A percentile compares a stretch with the other conserved stretches of the same genome.
Evolutionary conservation across 768 basidiomycete genomes (phyloP).

Genomic region (Boletus patriciae): DNA sequence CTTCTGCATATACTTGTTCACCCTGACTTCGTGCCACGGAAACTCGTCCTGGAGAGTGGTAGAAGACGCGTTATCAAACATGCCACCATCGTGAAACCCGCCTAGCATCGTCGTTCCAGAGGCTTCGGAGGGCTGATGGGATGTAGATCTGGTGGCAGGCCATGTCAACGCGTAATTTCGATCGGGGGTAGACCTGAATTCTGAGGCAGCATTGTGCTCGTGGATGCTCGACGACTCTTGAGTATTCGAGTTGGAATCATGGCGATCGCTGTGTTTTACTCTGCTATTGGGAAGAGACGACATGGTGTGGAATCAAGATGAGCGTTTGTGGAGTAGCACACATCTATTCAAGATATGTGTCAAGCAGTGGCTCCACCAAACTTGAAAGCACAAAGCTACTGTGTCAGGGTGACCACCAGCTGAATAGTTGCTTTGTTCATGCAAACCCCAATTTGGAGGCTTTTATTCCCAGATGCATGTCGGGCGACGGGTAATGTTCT

Average conservation of each 20-base stretch:
- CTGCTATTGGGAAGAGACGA: not conserved
- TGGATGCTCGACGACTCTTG: not conserved
- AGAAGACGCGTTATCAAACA: constrained; percentile 13
- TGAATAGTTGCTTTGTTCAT: constrained; percentile 13
- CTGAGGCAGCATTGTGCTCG: not conserved
- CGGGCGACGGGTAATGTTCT: too few species aligned
- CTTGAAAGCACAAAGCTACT: constrained; percentile 17
- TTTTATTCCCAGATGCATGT: not conserved
- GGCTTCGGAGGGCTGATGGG: not conserved
- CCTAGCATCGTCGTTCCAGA: constrained; percentile 3
- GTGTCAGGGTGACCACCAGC: not conserved
- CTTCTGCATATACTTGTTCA: not conserved
- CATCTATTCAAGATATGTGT: not conserved
- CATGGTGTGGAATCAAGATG: constrained; percentile 11
- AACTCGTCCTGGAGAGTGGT: constrained; percentile 10
- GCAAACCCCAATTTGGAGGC: not conserved
- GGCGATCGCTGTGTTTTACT: too few species aligned
- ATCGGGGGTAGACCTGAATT: not conserved
- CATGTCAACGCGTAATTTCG: not conserved
- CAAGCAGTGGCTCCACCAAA: constrained; percentile 10
- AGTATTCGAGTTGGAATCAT: not conserved
- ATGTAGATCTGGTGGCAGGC: constrained; percentile 2
- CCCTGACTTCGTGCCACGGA: constrained; percentile 2
- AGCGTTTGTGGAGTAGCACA: not conserved
- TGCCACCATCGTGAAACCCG: not conserved